Evolutionary conservation across 352 stramenopile genomes (phyloP).

Genomic region (Thraustotheca clavata): DNA sequence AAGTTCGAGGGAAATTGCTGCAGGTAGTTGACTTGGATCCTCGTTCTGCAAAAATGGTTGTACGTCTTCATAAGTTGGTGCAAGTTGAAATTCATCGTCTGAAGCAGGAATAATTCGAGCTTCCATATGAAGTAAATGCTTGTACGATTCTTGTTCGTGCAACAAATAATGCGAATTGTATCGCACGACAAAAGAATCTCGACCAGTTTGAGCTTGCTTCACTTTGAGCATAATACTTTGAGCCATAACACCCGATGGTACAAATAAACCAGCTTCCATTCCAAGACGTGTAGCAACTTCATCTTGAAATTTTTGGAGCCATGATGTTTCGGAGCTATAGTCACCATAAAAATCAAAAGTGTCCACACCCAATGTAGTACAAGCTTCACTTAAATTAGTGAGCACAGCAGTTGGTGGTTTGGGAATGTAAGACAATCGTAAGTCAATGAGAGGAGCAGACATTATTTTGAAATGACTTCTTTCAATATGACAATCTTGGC

Average conservation of each 20-base stretch:
- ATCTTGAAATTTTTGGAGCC: constrained; percentile 21
- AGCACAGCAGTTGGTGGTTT: background rate
- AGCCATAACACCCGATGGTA: constrained; percentile 27
- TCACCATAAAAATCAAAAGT: constrained; percentile 27
- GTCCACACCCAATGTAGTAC: background rate
- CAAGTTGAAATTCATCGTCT: constrained; percentile 15
- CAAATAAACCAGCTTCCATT: constrained; percentile 23
- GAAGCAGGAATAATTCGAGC: constrained; percentile 26
- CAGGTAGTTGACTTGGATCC: background rate
- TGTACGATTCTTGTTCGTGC: constrained; percentile 41
- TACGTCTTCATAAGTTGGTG: constrained; percentile 18
- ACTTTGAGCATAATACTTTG: constrained; percentile 25
- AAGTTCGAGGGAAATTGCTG: constrained; percentile 34
- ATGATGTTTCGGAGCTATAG: background rate
- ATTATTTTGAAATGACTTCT: no score
- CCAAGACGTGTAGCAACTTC: constrained; percentile 24
- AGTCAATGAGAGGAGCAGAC: background rate
- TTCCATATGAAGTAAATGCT: constrained; percentile 36
- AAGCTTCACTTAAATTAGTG: background rate
- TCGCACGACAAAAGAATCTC: constrained; percentile 37
- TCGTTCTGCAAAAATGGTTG: background rate
- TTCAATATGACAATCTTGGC: no score
- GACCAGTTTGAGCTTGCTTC: background rate
- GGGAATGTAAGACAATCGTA: background rate
- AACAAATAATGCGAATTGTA: constrained; percentile 43